phyloP scores from a whole-genome alignment of 1,139 yeast genomes.

The Yamadazyma dendronema region DNA sequence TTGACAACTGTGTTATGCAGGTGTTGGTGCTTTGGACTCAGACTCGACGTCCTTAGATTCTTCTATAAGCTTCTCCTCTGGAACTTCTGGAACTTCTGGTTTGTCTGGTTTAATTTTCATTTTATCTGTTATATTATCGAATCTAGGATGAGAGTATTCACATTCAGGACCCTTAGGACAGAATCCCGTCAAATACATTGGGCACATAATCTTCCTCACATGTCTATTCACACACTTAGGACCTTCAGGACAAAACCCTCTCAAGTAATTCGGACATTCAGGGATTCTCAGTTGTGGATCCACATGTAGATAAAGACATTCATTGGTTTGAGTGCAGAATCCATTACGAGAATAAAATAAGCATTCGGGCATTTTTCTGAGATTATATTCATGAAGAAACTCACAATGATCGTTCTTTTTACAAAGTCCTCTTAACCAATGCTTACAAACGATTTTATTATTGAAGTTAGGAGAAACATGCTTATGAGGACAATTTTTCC shows the following conservation, averaged over 20 bases:
- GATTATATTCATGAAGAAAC: constrained; percentile 89
- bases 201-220: constrained; percentile 74
- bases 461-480: constrained; percentile 81
- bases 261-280: constrained; percentile 76
- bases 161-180: constrained; percentile 78
- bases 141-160: constrained; percentile 59
- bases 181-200: constrained; percentile 83
- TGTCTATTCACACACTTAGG: constrained; percentile 85
- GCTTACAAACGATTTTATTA: constrained; percentile 90
- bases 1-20: too few relatives aligned
- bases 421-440: constrained; percentile 96
- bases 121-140: constrained; percentile 46
- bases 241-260: constrained; percentile 93
- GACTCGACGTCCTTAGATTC: constrained; percentile 7
- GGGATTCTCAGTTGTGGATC: constrained; percentile 89
- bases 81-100: constrained; percentile 13
- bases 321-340: constrained; percentile 90
- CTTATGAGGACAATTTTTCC: constrained; percentile 80
- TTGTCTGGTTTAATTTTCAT: constrained; percentile 52
- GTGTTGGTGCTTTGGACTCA: too few relatives aligned
- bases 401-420: constrained; percentile 97
- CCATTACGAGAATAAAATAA: constrained; percentile 86
- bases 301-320: constrained; percentile 87
- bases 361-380: constrained; percentile 97
- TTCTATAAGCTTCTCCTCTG: not conserved